A percentile compares a stretch with the other conserved stretches of the same genome.
Conservation (phyloP, 805 yeast genomes). For the Metschnikowia picachoensis region DNA sequence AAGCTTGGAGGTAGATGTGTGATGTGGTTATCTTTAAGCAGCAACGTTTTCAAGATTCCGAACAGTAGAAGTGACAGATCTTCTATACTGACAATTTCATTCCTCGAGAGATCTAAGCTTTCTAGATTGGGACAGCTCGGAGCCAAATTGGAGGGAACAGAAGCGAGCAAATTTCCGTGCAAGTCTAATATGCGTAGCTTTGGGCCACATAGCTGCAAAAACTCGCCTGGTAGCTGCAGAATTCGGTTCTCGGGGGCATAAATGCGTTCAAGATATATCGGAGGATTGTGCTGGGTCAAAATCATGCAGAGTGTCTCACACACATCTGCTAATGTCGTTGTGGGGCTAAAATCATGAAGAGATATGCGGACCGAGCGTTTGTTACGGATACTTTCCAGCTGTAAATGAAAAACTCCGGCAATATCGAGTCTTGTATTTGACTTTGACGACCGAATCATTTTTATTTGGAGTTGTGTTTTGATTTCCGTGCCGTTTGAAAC, state of each 20-base stretch:
- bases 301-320: conserved; percentile 11
- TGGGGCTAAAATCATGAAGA: conserved; percentile 11
- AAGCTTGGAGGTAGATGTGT: conserved; percentile 51
- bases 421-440: conserved; percentile 1
- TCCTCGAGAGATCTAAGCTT: conserved; percentile 61
- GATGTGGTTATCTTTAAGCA: conserved; percentile 56
- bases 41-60: conserved; percentile 50
- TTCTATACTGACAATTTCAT: conserved; percentile 49
- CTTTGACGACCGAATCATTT: conserved; percentile 1
- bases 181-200: conserved; percentile 53
- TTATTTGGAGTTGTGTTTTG: neutral
- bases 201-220: conserved; percentile 10
- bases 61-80: conserved; percentile 35
- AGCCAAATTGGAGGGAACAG: conserved; percentile 47
- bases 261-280: conserved; percentile 12
- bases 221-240: conserved; percentile 11
- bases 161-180: conserved; percentile 53
- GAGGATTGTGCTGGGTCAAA: conserved; percentile 7
- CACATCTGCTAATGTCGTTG: conserved; percentile 8
- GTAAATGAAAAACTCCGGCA: conserved; percentile 6
- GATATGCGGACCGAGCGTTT: conserved; percentile 15
- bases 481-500: neutral
- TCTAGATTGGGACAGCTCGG: conserved; percentile 44
- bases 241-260: conserved; percentile 8
- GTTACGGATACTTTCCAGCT: conserved; percentile 10